Evolutionary conservation across 2,329 filamentous ascomycete genomes (phyloP), one percentile per base, ranked within the genome.

Genomic region (Paraconiothyrium sp.): DNA sequence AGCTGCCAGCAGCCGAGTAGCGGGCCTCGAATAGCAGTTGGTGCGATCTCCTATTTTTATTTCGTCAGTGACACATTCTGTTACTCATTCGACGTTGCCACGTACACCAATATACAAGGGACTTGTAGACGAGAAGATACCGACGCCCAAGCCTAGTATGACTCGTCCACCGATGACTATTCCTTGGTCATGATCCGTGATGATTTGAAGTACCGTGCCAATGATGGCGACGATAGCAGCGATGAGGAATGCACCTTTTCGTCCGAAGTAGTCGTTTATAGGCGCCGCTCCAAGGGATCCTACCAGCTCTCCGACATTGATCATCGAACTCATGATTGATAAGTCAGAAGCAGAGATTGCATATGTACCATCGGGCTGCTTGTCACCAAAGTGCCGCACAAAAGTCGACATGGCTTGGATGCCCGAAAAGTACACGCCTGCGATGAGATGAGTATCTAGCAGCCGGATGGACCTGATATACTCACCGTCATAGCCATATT

Each of bases 121-220:
- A 8, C 77, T 72, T 2, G 76, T 78, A 8, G 75, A 70, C 14
- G 76, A 75, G 52, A 76, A 79, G 67, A 79, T 75, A 20, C 77
- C 78, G 35, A 58, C 70, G 62, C 32, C 77, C 76, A 56, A 76
- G 68, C 3, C 77, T 68, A 81, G 85, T 69, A 82, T 83, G 80
- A 37, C 83, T 76, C 80, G 78, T 59, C 83, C 76, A 3, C 80
- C 78, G 9, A 78, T 80, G 11, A 83, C 76, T 22, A 81, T 78
- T 41, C 74, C 71, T 41, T 69, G 76, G n/a, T 79, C 77, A 67
- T 76, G 70, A 63, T 80, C 82, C 2, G 80, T 79, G 9, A 81
- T 75, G 22, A 84, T 72, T 67, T 89, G 88, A 49, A 89, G 83
- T 14, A 85, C 78, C 30, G 85, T 85, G 20, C 86, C 86, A 32